Evolutionary conservation across 2,329 filamentous ascomycete genomes (phyloP).

Genomic region (Byssoonygena ceratinophila): DNA sequence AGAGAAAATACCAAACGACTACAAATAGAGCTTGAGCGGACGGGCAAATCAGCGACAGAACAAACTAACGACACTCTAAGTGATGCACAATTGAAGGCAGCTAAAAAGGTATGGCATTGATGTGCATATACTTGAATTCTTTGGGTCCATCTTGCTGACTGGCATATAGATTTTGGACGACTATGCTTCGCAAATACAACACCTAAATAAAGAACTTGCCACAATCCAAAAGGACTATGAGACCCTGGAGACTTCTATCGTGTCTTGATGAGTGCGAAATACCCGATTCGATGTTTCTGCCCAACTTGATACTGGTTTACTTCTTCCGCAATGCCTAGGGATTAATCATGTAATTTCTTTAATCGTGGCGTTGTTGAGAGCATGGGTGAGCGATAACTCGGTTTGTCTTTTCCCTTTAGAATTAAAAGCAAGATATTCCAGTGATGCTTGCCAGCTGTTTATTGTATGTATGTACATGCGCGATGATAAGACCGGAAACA

Average conservation of each 20-base stretch:
- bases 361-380: not conserved
- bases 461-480: slow-evolving; percentile 14
- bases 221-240: slow-evolving; percentile 50
- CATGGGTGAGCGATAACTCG: not conserved
- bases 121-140: slow-evolving; percentile 24
- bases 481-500: slow-evolving; percentile 6
- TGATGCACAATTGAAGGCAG: slow-evolving; percentile 48
- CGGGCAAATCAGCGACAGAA: slow-evolving; percentile 34
- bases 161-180: slow-evolving; percentile 39
- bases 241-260: slow-evolving; percentile 40
- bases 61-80: slow-evolving; percentile 42
- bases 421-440: slow-evolving; percentile 6
- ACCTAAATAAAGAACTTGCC: slow-evolving; percentile 51
- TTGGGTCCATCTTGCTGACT: slow-evolving; percentile 14
- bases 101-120: slow-evolving; percentile 45
- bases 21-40: slow-evolving; percentile 49
- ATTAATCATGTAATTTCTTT: not conserved
- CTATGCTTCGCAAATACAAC: slow-evolving; percentile 43
- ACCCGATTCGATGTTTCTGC: not conserved
- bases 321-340: not conserved
- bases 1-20: slow-evolving; percentile 49
- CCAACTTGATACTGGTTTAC: not conserved
- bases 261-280: slow-evolving; percentile 11
- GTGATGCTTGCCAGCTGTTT: slow-evolving; percentile 5
- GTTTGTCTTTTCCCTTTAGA: not conserved